phyloP scores from a whole-genome alignment of 2,329 filamentous ascomycete genomes.

The Stachybotrys chartarum region DNA sequence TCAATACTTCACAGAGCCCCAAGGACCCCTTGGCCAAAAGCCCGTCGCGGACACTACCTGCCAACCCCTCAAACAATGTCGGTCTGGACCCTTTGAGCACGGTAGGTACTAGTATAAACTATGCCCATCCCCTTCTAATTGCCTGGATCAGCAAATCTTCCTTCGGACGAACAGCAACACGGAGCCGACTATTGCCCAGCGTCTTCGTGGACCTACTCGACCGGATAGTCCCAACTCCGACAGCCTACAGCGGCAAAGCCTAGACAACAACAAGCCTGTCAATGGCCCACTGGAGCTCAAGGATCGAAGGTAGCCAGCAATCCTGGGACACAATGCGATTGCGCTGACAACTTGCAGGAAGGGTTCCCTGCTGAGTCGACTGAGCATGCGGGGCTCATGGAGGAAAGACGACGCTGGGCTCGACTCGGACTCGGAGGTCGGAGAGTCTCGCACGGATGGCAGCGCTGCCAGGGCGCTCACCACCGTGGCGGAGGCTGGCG shows the following conservation, averaged over 20 bases:
- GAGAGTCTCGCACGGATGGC: constrained; percentile 64
- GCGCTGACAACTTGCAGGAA: constrained; percentile 48
- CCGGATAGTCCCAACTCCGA: constrained; percentile 45
- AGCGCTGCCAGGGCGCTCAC: constrained; percentile 79
- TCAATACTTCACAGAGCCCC: constrained; percentile 49
- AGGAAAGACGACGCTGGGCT: constrained; percentile 58
- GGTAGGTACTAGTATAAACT: constrained; percentile 14
- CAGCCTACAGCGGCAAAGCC: constrained; percentile 28
- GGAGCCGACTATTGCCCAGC: constrained; percentile 43
- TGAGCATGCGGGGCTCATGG: constrained; percentile 64
- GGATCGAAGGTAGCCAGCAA: constrained; percentile 70
- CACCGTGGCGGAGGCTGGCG: constrained; percentile 59
- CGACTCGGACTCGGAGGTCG: constrained; percentile 64
- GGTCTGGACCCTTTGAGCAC: constrained; percentile 31
- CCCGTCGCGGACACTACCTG: constrained; percentile 13
- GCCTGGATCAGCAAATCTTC: constrained; percentile 28
- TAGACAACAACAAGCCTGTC: constrained; percentile 34
- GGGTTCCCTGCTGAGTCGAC: constrained; percentile 82
- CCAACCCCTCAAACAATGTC: constrained; percentile 7
- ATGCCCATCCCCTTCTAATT: neutral
- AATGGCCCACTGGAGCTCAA: constrained; percentile 39
- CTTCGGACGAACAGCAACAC: constrained; percentile 27
- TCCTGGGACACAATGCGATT: constrained; percentile 4
- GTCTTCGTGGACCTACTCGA: constrained; percentile 43
- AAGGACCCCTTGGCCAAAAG: constrained; percentile 20